phyloP scores from a whole-genome alignment of 2,329 filamentous ascomycete species.

The Hymenoscyphus salicellus region DNA sequence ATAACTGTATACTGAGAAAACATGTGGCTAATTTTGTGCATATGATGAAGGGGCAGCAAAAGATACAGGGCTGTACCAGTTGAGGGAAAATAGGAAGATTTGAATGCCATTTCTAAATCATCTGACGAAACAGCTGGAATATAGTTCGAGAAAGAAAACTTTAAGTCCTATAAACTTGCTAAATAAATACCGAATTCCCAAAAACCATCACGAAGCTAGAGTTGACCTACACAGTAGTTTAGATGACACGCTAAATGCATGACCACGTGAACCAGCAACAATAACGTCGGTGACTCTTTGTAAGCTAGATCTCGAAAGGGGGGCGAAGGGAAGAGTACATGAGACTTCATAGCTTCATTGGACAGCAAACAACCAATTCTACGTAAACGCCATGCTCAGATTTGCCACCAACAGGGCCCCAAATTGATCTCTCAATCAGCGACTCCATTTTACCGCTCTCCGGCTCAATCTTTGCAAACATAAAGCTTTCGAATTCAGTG shows the following conservation, averaged over 20 bases:
- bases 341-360: not conserved
- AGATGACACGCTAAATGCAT: too few species aligned
- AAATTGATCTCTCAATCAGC: not conserved
- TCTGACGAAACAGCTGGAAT: too few species aligned
- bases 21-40: not conserved
- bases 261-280: not conserved
- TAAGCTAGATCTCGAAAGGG: too few species aligned
- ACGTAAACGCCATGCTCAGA: not conserved
- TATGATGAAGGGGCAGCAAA: constrained; percentile 1
- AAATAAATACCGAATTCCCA: too few species aligned
- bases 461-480: not conserved
- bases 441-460: not conserved
- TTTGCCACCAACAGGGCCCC: not conserved
- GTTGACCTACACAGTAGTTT: too few species aligned
- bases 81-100: not conserved
- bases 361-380: too few species aligned
- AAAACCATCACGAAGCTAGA: too few species aligned
- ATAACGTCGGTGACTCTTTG: not conserved
- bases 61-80: constrained; percentile 2
- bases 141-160: too few species aligned
- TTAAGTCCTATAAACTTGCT: too few species aligned
- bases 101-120: not conserved
- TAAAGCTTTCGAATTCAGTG: not conserved
- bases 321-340: too few species aligned
- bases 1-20: too few species aligned